phyloP scores from a whole-genome alignment of 2,329 filamentous ascomycete genomes.

The Monosporascus ibericus region DNA sequence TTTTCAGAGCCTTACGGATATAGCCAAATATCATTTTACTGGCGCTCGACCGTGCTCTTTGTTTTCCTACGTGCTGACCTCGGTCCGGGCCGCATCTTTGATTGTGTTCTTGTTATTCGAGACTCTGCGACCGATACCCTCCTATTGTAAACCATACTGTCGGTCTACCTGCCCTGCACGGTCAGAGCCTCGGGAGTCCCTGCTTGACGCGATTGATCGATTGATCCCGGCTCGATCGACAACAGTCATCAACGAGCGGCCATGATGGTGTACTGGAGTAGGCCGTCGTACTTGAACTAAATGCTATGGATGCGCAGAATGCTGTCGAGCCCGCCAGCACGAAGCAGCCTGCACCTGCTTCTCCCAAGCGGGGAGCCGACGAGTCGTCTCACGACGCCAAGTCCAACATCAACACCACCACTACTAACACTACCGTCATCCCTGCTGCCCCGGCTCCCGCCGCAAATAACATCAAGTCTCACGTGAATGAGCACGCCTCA shows the following conservation, averaged over 20 bases:
- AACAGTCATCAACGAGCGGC: slow-evolving; percentile 34
- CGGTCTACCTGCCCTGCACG: not conserved
- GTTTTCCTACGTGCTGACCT: no score
- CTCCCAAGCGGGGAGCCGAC: slow-evolving; percentile 38
- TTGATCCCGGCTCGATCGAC: not conserved
- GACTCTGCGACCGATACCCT: not conserved
- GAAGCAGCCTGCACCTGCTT: slow-evolving; percentile 52
- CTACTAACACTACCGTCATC: not conserved
- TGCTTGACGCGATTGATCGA: not conserved
- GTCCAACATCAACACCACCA: not conserved
- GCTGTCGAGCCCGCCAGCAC: slow-evolving; percentile 56
- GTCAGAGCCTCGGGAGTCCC: not conserved
- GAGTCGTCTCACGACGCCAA: slow-evolving; percentile 15
- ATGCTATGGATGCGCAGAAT: slow-evolving; percentile 66
- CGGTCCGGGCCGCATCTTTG: no score
- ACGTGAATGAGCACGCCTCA: slow-evolving; percentile 16
- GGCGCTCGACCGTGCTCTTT: no score
- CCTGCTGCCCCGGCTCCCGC: slow-evolving; percentile 10
- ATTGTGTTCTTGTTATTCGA: no score
- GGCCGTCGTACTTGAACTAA: slow-evolving; percentile 44
- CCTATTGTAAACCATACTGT: not conserved
- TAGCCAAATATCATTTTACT: no score
- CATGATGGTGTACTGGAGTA: slow-evolving; percentile 55
- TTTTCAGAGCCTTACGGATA: no score
- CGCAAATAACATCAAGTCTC: slow-evolving; percentile 15